phyloP scores from a whole-genome alignment of 192 early-diverging fungal species.

The Coemansia sp. region DNA sequence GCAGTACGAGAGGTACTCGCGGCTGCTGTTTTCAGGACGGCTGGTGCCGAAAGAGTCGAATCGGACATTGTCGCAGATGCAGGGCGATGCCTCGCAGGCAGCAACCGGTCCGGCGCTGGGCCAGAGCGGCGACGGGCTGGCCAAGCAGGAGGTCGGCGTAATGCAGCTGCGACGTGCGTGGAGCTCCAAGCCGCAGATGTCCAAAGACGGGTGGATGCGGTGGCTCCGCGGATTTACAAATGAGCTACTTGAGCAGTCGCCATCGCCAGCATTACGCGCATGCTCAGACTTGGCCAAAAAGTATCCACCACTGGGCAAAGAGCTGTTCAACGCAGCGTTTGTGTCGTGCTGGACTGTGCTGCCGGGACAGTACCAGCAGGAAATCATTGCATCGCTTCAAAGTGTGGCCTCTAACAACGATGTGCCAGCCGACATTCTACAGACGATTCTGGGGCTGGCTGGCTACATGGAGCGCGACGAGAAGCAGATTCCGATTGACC shows the following conservation, averaged over 20 bases:
- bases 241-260: conserved; percentile 94
- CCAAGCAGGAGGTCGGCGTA: conserved; percentile 25
- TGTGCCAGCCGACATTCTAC: conserved; percentile 91
- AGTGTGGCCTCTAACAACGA: conserved; percentile 76
- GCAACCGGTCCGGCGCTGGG: background rate
- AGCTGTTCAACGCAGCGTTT: conserved; percentile 97
- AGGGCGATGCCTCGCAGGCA: background rate
- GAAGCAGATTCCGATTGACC: conserved; percentile 91
- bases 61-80: conserved; percentile 2
- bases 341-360: conserved; percentile 96
- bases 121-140: background rate
- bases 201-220: conserved; percentile 89
- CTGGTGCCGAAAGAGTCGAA: conserved; percentile 45
- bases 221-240: conserved; percentile 91
- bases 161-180: conserved; percentile 79
- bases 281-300: conserved; percentile 80
- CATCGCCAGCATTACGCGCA: conserved; percentile 89
- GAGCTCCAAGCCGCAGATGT: conserved; percentile 54
- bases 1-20: conserved; percentile 74
- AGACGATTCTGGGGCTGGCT: conserved; percentile 88
- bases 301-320: conserved; percentile 75
- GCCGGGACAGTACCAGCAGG: conserved; percentile 87
- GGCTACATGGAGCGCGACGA: conserved; percentile 99
- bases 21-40: conserved; percentile 74
- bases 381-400: conserved; percentile 82